Conservation (phyloP, 768 basidiomycete genomes). For the Rhodotorula diobovata region DNA sequence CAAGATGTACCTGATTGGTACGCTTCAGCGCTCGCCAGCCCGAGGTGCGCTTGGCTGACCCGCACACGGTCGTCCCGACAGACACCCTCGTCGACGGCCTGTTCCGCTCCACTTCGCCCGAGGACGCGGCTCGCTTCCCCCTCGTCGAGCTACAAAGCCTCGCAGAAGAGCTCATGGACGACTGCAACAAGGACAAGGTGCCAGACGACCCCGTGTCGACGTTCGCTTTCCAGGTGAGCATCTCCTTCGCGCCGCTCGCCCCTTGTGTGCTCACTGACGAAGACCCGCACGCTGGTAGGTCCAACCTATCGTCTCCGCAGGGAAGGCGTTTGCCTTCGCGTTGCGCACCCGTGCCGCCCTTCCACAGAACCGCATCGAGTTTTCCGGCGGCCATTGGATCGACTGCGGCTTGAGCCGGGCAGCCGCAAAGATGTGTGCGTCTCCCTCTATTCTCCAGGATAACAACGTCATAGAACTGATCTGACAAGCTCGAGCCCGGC, state of each 20-base stretch:
- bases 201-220: constrained; percentile 13
- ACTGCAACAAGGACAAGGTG: constrained; percentile 12
- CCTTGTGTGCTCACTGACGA: not conserved
- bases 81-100: constrained; percentile 14
- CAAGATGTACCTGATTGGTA: constrained; percentile 18
- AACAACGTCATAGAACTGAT: not conserved
- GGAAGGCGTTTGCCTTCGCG: constrained; percentile 19
- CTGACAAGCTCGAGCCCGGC: not conserved
- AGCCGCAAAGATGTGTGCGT: constrained; percentile 4
- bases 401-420: constrained; percentile 11
- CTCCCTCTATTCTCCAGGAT: not conserved
- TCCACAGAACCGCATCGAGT: constrained; percentile 7
- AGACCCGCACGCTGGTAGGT: not conserved
- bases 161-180: constrained; percentile 28
- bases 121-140: not conserved
- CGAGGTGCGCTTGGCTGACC: not conserved
- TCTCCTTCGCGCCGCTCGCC: not conserved
- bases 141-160: constrained; percentile 12
- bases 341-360: constrained; percentile 1
- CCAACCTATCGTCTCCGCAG: constrained; percentile 17
- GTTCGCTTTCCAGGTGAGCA: constrained; percentile 18
- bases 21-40: not conserved
- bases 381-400: not conserved
- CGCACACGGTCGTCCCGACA: not conserved
- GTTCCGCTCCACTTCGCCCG: not conserved